Percentiles rank a stretch among this genome's conserved stretches.
These are phyloP conservation scores for Cenococcum geophilum DNA, from an alignment of 495 filamentous ascomycete genomes.

Conservation along the genomic window DNA sequence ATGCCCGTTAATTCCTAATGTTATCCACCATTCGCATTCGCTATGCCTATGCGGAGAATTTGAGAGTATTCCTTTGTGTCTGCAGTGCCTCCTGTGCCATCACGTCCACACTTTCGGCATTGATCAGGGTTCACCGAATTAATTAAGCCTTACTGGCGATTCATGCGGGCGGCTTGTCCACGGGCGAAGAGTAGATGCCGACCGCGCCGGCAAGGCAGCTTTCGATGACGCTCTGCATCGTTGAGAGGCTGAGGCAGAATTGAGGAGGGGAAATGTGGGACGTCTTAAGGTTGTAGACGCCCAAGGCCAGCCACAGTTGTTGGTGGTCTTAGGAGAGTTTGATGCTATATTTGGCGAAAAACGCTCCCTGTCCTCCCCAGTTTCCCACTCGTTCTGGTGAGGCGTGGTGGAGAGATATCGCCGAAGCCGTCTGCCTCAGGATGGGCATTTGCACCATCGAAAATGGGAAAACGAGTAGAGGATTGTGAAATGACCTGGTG, in stretches of 20 bases:
- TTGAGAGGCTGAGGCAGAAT: neutral
- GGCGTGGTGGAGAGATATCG: neutral
- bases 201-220: neutral
- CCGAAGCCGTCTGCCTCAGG: neutral
- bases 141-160: too few species aligned
- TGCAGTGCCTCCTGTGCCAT: too few species aligned
- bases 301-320: neutral
- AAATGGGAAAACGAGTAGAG: neutral
- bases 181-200: too few species aligned
- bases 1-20: too few species aligned
- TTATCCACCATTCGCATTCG: too few species aligned
- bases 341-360: conserved; percentile 1
- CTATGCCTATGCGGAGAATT: too few species aligned
- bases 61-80: too few species aligned
- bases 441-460: neutral
- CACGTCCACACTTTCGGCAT: too few species aligned
- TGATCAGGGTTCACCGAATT: too few species aligned
- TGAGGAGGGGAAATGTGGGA: neutral
- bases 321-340: neutral
- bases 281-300: neutral
- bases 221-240: neutral
- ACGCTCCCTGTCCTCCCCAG: neutral
- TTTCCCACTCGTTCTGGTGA: neutral
- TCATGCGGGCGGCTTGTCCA: too few species aligned
- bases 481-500: too few species aligned